Percentiles rank a stretch among this genome's conserved stretches.
These are phyloP conservation scores for Rhizopus delemar DNA, from an alignment of 371 early-diverging fungal species.

Conservation along the genomic window DNA sequence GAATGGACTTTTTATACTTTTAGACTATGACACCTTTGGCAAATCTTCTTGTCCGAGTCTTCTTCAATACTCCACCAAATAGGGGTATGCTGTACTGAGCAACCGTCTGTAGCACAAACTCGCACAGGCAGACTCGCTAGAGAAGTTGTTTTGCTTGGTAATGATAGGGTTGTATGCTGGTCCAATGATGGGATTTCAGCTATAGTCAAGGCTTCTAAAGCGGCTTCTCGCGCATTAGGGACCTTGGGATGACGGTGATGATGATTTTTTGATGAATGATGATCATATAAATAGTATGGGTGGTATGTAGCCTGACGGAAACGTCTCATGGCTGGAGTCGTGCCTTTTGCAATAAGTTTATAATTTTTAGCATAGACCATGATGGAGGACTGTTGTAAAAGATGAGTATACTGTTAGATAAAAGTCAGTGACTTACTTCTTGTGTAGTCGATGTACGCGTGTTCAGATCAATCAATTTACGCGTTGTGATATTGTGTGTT, in stretches of 20 bases:
- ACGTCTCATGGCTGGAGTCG: conserved; percentile 44
- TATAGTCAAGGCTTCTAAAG: conserved; percentile 15
- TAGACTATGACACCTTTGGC: conserved; percentile 19
- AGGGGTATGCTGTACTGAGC: conserved; percentile 16
- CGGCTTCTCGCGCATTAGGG: conserved; percentile 19
- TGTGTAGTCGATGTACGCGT: conserved; percentile 17
- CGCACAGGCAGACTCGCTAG: neutral
- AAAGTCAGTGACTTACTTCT: conserved; percentile 18
- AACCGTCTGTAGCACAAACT: conserved; percentile 10
- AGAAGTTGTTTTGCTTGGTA: neutral
- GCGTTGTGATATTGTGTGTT: conserved; percentile 35
- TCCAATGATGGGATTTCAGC: conserved; percentile 2
- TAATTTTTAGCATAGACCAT: conserved; percentile 29
- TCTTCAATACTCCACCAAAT: conserved; percentile 20
- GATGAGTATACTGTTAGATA: neutral
- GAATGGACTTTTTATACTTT: conserved; percentile 1
- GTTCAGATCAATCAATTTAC: conserved; percentile 21
- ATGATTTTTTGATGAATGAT: neutral
- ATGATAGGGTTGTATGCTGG: neutral
- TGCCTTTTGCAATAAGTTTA: conserved; percentile 31
- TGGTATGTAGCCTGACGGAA: conserved; percentile 8
- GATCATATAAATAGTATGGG: neutral
- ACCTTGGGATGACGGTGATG: conserved; percentile 7
- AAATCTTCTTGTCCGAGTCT: conserved; percentile 10
- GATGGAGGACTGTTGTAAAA: conserved; percentile 24